Conservation (phyloP, 192 early-diverging fungal species). For the Coemansia sp. region DNA sequence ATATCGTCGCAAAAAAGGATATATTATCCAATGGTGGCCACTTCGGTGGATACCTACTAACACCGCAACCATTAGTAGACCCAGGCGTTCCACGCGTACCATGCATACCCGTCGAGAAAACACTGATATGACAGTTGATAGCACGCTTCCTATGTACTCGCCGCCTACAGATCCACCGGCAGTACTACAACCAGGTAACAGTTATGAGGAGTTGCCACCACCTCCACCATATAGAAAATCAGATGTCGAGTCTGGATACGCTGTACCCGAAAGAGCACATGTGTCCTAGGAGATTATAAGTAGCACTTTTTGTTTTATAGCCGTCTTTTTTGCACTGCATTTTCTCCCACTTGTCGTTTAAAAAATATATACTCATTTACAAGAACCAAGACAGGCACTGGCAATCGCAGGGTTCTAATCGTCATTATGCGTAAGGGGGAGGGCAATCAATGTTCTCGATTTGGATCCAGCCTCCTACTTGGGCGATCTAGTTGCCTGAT, state of each 20-base stretch:
- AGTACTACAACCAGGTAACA: neutral
- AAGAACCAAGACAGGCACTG: neutral
- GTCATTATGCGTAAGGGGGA: neutral
- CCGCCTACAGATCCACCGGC: slow-evolving; percentile 7
- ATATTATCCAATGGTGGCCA: slow-evolving; percentile 1
- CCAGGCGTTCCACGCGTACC: neutral
- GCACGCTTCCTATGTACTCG: slow-evolving; percentile 14
- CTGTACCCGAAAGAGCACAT: neutral
- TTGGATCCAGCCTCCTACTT: neutral
- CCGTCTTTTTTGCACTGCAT: neutral
- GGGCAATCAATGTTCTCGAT: neutral
- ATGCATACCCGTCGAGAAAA: neutral
- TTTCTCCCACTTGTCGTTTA: neutral
- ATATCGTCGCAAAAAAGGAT: neutral
- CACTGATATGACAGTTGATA: neutral
- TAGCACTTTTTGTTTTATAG: neutral
- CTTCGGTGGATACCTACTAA: neutral
- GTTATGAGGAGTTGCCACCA: slow-evolving; percentile 7
- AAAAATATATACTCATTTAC: neutral
- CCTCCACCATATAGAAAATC: slow-evolving; percentile 9
- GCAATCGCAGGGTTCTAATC: neutral
- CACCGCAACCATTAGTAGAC: neutral
- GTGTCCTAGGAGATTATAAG: neutral
- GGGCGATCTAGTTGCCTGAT: neutral
- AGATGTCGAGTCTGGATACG: neutral